Evolutionary conservation across 768 basidiomycete species (phyloP), one percentile per base, ranked within the genome.

Genomic region (Phaeolepiota aurea): DNA sequence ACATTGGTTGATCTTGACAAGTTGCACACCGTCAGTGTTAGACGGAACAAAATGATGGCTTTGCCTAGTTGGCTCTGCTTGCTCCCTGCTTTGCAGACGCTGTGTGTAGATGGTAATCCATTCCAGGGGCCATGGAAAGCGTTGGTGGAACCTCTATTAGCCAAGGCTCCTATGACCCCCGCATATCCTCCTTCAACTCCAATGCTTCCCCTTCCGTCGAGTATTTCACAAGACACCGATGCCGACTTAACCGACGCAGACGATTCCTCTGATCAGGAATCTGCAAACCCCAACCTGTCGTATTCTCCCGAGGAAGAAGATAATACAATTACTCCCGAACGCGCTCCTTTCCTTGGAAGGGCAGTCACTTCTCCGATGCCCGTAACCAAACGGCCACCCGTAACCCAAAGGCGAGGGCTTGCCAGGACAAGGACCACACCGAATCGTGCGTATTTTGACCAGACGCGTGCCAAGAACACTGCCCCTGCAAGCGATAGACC

Each of bases 61-160:
- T 74, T 98, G 13, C 93, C 96, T n/a, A 79, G 85, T 46, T 99
- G 96, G 94, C 71, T 99, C 34, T 90, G 89, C 57, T 75, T 89
- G 20, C 71, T 99, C n/a, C 75, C 80, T 14, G 72, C 73, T 20
- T 68, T 99, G 35, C 89, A 94, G 58, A 85, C 82, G 1, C 65
- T 99, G 2, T 84, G 83, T 48, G 78, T 99, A n/a, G 94, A 98
- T 47, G 85, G 82, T 13, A 99, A 99, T 57, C 91, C 93, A 5
- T 97, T 99, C 62, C 87, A 88, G 51, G 87, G 87, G 5, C 87
- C 89, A 1, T 96, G 92, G 89, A 80, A 83, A 54, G 81, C 87
- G 21, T 69, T 99, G 40, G 80, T 96, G 18, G 86, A 85, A 43
- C 90, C 92, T 0, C 68, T 97, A 36, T 67, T 92, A 5, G 71